phyloP scores from a whole-genome alignment of 2,329 filamentous ascomycete genomes.

The Colletotrichum godetiae region DNA sequence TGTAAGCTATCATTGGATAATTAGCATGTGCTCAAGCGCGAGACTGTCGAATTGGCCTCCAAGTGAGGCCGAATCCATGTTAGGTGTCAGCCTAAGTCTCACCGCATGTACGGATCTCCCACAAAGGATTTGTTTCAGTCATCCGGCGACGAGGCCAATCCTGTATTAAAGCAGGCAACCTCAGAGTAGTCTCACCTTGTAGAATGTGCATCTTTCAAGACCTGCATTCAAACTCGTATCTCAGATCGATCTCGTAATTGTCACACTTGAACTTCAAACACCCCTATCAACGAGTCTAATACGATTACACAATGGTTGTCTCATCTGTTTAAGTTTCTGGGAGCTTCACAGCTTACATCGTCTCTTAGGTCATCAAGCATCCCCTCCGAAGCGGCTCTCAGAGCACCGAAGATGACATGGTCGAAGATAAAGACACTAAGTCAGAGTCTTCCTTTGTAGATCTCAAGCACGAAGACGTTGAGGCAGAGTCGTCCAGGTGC shows the following conservation, averaged over 20 bases:
- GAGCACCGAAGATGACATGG: neutral
- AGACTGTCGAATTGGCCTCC: neutral
- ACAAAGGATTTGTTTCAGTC: neutral
- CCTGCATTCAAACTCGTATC: neutral
- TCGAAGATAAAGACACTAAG: neutral
- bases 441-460: neutral
- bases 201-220: neutral
- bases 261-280: neutral
- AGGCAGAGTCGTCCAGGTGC: neutral
- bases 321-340: neutral
- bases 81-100: neutral
- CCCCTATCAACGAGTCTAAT: neutral
- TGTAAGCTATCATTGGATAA: neutral
- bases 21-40: neutral
- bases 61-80: neutral
- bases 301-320: neutral
- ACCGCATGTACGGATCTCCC: neutral
- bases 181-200: neutral
- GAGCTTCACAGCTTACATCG: neutral
- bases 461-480: neutral
- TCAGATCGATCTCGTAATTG: neutral
- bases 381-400: neutral
- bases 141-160: neutral
- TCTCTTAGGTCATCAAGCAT: constrained; percentile 23
- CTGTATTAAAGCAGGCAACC: neutral